Conservation (phyloP, 2,329 filamentous ascomycete genomes). For the Claviceps paspali region DNA sequence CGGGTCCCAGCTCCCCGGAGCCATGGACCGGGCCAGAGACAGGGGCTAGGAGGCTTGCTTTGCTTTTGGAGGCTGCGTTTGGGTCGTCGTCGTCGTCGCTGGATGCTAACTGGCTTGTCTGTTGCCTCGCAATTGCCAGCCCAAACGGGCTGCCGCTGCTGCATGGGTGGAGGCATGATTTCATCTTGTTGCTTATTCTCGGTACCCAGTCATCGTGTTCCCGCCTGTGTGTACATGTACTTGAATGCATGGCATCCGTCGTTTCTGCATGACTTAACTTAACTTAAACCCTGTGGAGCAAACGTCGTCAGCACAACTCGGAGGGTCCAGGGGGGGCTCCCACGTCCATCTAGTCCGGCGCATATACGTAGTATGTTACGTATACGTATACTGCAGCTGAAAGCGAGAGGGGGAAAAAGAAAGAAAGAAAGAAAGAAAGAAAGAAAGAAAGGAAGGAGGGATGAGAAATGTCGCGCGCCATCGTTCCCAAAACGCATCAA, state of each 20-base stretch:
- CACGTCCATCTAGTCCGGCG: not conserved
- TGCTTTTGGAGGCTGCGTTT: slow-evolving; percentile 2
- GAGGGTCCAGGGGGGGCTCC: too few species aligned
- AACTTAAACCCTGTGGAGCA: slow-evolving; percentile 1
- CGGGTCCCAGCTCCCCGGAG: slow-evolving; percentile 6
- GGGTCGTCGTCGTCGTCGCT: slow-evolving; percentile 1
- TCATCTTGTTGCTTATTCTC: not conserved
- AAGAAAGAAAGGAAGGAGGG: not conserved
- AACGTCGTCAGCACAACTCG: not conserved
- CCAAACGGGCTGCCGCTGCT: not conserved
- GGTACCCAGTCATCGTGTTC: not conserved
- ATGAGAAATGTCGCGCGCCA: not conserved
- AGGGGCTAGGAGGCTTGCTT: not conserved
- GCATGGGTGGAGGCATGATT: not conserved
- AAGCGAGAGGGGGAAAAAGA: too few species aligned
- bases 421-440: too few species aligned
- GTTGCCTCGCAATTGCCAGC: slow-evolving; percentile 3
- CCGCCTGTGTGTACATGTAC: not conserved
- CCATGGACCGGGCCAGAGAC: slow-evolving; percentile 5
- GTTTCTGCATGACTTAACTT: not conserved
- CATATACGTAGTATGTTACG: too few species aligned
- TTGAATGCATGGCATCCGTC: not conserved
- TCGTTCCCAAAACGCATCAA: too few species aligned
- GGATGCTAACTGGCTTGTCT: not conserved
- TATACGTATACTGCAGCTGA: too few species aligned